phyloP scores from a whole-genome alignment of 2,329 filamentous ascomycete species.

The Fusarium protoensiforme region DNA sequence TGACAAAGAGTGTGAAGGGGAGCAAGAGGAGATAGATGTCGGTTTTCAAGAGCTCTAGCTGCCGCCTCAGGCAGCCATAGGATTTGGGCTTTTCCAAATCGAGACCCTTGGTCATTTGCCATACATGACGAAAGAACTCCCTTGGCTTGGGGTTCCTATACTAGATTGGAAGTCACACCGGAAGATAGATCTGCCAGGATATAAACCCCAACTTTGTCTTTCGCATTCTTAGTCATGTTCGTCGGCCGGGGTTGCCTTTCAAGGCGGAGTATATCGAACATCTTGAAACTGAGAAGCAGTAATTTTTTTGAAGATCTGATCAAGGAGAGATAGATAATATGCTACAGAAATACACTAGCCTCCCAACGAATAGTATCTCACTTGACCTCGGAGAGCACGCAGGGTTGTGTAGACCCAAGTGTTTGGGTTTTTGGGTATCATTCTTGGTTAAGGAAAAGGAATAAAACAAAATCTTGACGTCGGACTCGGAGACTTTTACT shows the following conservation, averaged over 20 bases:
- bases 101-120: conserved; percentile 47
- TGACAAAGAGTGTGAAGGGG: no score
- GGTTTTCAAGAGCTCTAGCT: neutral
- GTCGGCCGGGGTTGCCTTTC: no score
- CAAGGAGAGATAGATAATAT: neutral
- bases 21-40: no score
- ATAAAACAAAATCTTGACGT: neutral
- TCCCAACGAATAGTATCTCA: no score
- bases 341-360: no score
- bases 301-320: neutral
- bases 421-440: neutral
- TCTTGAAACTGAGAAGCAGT: no score
- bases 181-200: neutral
- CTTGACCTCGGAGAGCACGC: neutral
- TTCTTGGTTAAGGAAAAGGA: neutral
- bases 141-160: neutral
- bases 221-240: no score
- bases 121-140: rapidly evolving
- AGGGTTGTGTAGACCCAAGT: neutral
- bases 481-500: neutral
- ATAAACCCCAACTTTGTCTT: neutral
- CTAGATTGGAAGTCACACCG: neutral
- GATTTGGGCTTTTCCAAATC: conserved; percentile 10
- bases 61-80: neutral
- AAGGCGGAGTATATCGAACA: no score